Evolutionary conservation across 176 grass and related monocot species (phyloP).

Genomic region (Paspalum vaginatum): DNA sequence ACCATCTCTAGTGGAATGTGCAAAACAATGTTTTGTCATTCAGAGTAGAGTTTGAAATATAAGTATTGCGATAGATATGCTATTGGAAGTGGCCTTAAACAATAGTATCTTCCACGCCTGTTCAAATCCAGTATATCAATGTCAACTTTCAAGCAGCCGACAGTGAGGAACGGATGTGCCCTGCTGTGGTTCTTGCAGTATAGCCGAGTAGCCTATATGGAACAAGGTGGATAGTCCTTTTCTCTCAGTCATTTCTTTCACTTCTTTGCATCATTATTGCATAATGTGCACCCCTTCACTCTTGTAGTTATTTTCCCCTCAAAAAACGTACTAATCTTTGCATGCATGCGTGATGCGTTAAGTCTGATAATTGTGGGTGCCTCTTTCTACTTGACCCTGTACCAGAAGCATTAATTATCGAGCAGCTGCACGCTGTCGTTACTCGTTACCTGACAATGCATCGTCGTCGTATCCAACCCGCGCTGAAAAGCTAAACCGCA

Average conservation of each 20-base stretch:
- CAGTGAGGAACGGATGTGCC: neutral
- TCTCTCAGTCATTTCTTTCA: neutral
- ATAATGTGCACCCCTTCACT: neutral
- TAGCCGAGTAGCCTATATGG: neutral
- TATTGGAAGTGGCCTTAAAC: no score
- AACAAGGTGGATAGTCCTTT: neutral
- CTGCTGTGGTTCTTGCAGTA: no score
- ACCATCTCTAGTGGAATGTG: no score
- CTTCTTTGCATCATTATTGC: neutral
- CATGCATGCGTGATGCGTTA: slow-evolving; percentile 6
- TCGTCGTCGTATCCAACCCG: neutral
- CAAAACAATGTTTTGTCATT: no score
- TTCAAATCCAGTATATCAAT: neutral
- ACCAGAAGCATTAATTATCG: slow-evolving; percentile 4
- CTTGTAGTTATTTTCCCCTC: neutral
- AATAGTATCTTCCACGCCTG: no score
- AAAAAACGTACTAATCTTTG: neutral
- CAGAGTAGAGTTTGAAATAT: no score
- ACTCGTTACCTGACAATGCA: neutral
- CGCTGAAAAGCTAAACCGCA: neutral
- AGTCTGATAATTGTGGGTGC: neutral
- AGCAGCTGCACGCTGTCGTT: neutral
- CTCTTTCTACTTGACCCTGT: slow-evolving; percentile 20
- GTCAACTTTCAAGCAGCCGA: neutral
- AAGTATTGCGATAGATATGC: no score